These are phyloP conservation scores for Geotrichum candidum DNA, from an alignment of 1,139 yeast genomes.

Conservation along the genomic window DNA sequence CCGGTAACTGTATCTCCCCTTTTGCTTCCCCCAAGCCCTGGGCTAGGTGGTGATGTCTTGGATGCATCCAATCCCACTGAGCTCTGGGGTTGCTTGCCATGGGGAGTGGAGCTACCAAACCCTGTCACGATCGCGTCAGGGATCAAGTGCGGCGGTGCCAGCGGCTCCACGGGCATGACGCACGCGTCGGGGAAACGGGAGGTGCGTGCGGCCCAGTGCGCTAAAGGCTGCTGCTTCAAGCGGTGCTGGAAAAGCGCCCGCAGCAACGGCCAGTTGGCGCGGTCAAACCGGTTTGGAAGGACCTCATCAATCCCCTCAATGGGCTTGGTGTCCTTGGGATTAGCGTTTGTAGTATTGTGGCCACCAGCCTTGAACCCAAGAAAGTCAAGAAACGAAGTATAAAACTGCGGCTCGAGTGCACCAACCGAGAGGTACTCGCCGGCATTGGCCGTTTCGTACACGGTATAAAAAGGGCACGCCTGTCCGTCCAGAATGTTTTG, in stretches of 20 bases:
- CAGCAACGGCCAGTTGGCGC: constrained; percentile 21
- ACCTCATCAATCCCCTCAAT: background rate
- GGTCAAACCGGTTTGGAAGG: constrained; percentile 15
- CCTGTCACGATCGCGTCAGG: constrained; percentile 15
- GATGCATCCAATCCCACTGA: too few relatives aligned
- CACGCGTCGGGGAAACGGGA: constrained; percentile 19
- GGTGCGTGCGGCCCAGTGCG: constrained; percentile 17
- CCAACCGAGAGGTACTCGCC: constrained; percentile 23
- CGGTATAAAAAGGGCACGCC: constrained; percentile 21
- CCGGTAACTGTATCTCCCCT: background rate
- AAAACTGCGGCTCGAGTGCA: constrained; percentile 24
- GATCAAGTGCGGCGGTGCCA: constrained; percentile 17
- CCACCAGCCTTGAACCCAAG: constrained; percentile 5
- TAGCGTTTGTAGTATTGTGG: background rate
- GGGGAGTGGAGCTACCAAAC: background rate
- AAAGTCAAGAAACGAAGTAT: constrained; percentile 17
- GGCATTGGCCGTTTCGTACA: constrained; percentile 20
- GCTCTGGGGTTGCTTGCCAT: too few relatives aligned
- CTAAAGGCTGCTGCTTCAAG: constrained; percentile 14
- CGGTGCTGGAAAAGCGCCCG: constrained; percentile 10
- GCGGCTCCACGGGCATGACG: constrained; percentile 17
- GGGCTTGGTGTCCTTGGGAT: background rate
- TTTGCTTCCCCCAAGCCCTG: too few relatives aligned
- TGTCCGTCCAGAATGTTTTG: constrained; percentile 22
- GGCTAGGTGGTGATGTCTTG: too few relatives aligned